Evolutionary conservation across 2,329 filamentous ascomycete genomes (phyloP).

Genomic region (Ophiostoma angusticollis): DNA sequence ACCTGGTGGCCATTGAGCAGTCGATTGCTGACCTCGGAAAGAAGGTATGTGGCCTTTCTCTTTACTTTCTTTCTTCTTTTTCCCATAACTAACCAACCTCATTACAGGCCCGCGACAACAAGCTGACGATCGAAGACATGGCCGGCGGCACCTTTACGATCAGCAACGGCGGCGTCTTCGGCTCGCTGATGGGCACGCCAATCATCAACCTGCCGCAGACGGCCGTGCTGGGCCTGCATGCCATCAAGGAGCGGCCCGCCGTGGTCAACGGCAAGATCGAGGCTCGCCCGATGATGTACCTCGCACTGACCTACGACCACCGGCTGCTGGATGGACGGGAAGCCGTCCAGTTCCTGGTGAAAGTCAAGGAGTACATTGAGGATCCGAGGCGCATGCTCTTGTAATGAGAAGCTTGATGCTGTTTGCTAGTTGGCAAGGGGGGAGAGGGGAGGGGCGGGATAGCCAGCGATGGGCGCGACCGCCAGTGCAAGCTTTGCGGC

Average conservation of each 20-base stretch:
- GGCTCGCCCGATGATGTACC: conserved; percentile 98
- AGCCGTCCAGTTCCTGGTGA: conserved; percentile 90
- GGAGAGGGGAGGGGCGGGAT: background rate
- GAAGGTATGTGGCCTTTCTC: conserved; percentile 57
- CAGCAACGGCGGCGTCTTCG: conserved; percentile 94
- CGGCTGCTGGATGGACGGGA: conserved; percentile 88
- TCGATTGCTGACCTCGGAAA: conserved; percentile 87
- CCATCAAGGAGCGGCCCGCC: conserved; percentile 88
- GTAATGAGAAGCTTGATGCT: too few relatives aligned
- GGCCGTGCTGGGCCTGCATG: conserved; percentile 82
- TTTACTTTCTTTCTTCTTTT: background rate
- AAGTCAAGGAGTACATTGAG: conserved; percentile 96
- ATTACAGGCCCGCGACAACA: conserved; percentile 72
- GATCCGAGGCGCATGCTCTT: conserved; percentile 87
- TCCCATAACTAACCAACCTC: conserved; percentile 3
- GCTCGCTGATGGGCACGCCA: conserved; percentile 91
- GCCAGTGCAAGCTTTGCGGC: too few relatives aligned
- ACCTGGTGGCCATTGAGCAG: conserved; percentile 82
- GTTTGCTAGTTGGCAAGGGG: too few relatives aligned
- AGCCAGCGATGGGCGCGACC: too few relatives aligned
- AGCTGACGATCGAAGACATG: conserved; percentile 98
- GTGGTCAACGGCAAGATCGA: conserved; percentile 89
- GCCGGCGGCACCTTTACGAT: conserved; percentile 97
- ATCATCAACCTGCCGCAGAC: conserved; percentile 97
- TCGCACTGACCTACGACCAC: conserved; percentile 95